Evolutionary conservation across 108 stramenopile genomes (phyloP), one percentile per base, ranked within the genome.

Genomic region (Mayamaea pseudoterrestris): DNA sequence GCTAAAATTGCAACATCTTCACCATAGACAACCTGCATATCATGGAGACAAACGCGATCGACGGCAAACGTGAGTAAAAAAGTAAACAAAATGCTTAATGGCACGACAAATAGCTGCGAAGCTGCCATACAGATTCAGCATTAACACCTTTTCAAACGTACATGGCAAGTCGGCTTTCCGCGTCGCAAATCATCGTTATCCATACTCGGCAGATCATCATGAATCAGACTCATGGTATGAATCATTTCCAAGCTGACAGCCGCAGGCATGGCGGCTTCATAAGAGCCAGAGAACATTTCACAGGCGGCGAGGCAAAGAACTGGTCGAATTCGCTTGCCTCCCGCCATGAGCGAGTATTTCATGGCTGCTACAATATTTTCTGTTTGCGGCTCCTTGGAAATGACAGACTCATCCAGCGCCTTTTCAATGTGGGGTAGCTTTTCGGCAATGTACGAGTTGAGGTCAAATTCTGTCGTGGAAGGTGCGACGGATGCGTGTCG

Each of bases 161-260:
- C 80, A 56, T 95, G 94, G 65, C 84, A 88, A 20, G 92, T 93
- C 8, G 92, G 92, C 60, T 88, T 89, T 31, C 94, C 92, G 49
- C 93, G 55, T 55, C 94, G 68, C 28, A 94, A 67, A 56, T 93
- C 93, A 61, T 96, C 95, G 51, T 96, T 78, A 42, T 96, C 95
- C 93, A 96, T 94, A 36, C 71, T 55, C 3, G 95, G 95, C 65
- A 96, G 68, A 71, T 96, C 95, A 60, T 96, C 95, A 56, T 96
- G 95, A 46, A 94, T 96, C 22, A 96, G 69, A 54, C 82, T 84
- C 95, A 96, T 96, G 23, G 95, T 94, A 57, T 96, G 95, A 50
- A 96, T 96, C 95, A 96, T 96, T 70, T 96, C 95, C 50, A 93
- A 43, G 23, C 87, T 77, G n/a, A 94, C 84, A 8, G 93, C 95